A percentile compares a stretch with the other conserved stretches of the same genome.
These are phyloP conservation scores for Basidiobolus heterosporus DNA, from an alignment of 371 early-diverging fungal species.

Conservation along the genomic window DNA sequence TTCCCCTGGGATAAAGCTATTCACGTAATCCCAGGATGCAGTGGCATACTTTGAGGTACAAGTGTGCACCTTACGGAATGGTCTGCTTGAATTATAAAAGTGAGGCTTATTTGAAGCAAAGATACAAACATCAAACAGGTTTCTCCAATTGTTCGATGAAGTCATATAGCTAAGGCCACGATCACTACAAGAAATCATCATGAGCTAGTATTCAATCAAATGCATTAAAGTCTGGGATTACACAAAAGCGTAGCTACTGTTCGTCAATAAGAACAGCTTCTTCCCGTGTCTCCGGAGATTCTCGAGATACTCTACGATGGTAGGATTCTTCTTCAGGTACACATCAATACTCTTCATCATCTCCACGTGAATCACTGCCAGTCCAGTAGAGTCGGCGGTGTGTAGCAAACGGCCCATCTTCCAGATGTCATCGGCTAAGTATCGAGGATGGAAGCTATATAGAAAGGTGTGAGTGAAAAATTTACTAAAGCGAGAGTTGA, in stretches of 20 bases:
- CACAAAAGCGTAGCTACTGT: conserved; percentile 37
- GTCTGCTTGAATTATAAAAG: conserved; percentile 34
- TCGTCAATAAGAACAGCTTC: conserved; percentile 37
- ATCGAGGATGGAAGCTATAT: conserved; percentile 36
- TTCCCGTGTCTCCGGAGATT: conserved; percentile 24
- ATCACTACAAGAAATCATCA: conserved; percentile 8
- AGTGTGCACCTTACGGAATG: conserved; percentile 25
- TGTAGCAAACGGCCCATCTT: conserved; percentile 33
- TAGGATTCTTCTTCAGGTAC: conserved; percentile 26
- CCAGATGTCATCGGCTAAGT: conserved; percentile 41
- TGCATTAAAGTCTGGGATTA: conserved; percentile 4
- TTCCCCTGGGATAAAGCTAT: conserved; percentile 30
- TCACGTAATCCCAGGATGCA: conserved; percentile 31
- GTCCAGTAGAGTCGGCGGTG: conserved; percentile 16
- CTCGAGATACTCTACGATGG: conserved; percentile 28
- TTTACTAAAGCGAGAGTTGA: not conserved
- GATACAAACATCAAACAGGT: conserved; percentile 42
- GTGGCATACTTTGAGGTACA: not conserved
- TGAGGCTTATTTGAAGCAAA: conserved; percentile 38
- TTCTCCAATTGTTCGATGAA: conserved; percentile 29
- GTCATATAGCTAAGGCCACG: conserved; percentile 33
- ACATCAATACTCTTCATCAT: conserved; percentile 26
- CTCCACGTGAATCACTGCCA: conserved; percentile 28
- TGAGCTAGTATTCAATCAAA: not conserved
- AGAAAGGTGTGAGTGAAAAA: not conserved